phyloP scores from a whole-genome alignment of 1,284 basidiomycete genomes.

The Tremellales sp. region DNA sequence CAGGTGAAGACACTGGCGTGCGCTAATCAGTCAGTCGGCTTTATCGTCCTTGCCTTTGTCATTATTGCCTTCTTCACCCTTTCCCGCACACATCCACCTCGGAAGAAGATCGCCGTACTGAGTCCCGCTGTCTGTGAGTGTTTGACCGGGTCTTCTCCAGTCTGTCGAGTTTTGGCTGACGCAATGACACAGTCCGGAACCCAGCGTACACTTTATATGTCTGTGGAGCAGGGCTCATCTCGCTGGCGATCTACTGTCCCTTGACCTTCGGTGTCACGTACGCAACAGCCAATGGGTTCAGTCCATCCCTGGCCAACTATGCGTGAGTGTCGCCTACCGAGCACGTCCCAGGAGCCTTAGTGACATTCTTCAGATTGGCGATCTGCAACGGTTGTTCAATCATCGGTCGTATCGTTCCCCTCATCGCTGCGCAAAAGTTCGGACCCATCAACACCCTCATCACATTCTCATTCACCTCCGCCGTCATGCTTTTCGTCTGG shows the following conservation, averaged over 20 bases:
- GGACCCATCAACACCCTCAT: conserved; percentile 38
- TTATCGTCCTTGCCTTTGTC: conserved; percentile 25
- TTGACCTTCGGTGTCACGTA: conserved; percentile 35
- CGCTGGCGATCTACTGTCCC: conserved; percentile 29
- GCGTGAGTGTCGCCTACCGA: conserved; percentile 14
- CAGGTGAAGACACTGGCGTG: background rate
- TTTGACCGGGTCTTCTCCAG: background rate
- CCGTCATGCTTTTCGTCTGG: conserved; percentile 31
- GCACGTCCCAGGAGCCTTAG: too few species aligned
- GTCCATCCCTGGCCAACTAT: conserved; percentile 22
- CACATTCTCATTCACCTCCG: conserved; percentile 16
- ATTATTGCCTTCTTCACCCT: conserved; percentile 24
- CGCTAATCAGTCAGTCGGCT: conserved; percentile 23
- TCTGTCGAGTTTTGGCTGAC: background rate
- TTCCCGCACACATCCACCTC: conserved; percentile 31
- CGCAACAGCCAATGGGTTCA: conserved; percentile 21
- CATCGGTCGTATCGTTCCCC: conserved; percentile 35
- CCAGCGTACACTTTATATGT: conserved; percentile 26
- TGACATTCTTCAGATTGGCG: conserved; percentile 12
- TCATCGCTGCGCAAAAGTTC: conserved; percentile 26
- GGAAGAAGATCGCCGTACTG: conserved; percentile 33
- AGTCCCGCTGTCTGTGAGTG: conserved; percentile 27
- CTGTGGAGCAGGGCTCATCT: conserved; percentile 17
- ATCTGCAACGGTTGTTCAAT: conserved; percentile 33
- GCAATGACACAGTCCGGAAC: conserved; percentile 23